phyloP scores from a whole-genome alignment of 2,329 filamentous ascomycete genomes.

The Cordyceps fumosorosea region DNA sequence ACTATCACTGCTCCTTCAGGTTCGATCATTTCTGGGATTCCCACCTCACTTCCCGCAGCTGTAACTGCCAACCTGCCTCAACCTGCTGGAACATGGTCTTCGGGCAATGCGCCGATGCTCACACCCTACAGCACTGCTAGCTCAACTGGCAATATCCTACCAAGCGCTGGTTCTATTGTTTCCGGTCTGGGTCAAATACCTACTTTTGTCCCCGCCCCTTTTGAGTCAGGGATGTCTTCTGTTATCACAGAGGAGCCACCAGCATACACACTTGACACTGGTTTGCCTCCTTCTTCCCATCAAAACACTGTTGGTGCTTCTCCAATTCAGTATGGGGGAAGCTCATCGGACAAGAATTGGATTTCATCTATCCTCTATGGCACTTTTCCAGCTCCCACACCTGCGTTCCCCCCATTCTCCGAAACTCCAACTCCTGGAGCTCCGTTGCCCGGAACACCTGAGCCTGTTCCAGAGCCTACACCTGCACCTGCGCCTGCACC shows the following conservation, averaged over 20 bases:
- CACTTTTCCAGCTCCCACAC: slow-evolving; percentile 27
- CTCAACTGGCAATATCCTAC: not conserved
- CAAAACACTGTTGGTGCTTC: not conserved
- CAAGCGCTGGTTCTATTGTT: not conserved
- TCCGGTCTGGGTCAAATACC: slow-evolving; percentile 4
- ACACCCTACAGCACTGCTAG: not conserved
- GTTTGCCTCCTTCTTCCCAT: not conserved
- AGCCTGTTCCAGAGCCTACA: slow-evolving; percentile 19
- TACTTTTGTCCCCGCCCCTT: not conserved
- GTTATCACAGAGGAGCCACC: not conserved
- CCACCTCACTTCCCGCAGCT: not conserved
- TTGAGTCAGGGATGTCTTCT: not conserved
- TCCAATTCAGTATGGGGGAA: not conserved
- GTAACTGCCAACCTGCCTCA: slow-evolving; percentile 2
- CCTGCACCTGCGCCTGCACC: slow-evolving; percentile 4
- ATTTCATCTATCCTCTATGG: slow-evolving; percentile 11
- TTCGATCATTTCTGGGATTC: not conserved
- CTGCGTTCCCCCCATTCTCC: slow-evolving; percentile 20
- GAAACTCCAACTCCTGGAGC: not conserved
- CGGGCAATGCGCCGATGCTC: not conserved
- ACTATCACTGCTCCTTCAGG: slow-evolving; percentile 1
- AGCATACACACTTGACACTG: slow-evolving; percentile 2
- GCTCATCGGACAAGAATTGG: slow-evolving; percentile 8
- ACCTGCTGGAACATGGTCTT: not conserved
- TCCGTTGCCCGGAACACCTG: not conserved